Evolutionary conservation across 345 rosid species (phyloP), one percentile per base, ranked within the genome.

Genomic region (Camelina hispida): DNA sequence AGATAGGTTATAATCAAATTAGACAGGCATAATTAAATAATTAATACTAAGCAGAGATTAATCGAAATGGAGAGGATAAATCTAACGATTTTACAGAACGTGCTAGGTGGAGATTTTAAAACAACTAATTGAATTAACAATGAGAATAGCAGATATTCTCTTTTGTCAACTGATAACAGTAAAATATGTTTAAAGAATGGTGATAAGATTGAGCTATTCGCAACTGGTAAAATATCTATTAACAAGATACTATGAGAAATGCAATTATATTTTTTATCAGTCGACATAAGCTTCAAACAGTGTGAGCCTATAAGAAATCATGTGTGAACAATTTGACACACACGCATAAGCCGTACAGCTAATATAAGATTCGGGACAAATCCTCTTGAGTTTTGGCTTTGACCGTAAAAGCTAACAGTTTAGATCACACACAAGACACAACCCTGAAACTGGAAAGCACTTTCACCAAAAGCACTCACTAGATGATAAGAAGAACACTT

Each of bases 401-500:
- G 38, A 54, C 63, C 2, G 51, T 46, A 65, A 15, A 60, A 71
- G 61, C 60, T 30, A 50, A 71, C 60, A 61, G 59, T 61, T 60
- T 22, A 71, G 38, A 59, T 61, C 9, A 22, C 35, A 35, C 60
- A 62, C 51, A 22, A 37, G 13, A 35, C 60, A 62, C 20, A 40
- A 62, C 9, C 34, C 7, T 42, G 48, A 22, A 35, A 35, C 59
- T 16, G 12, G 42, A n/a, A 10, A 43, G 35, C 13, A 28, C 28
- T 23, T 71, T 61, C 25, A 48, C 1, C 62, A 20, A 37, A 40
- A 38, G 11, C 55, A 40, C n/a, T 25, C 54, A 25, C 60, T 46
- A 72, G 51, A 23, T 61, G 60, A 23, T 34, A 12, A 16, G 11
- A 12, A 16, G 11, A 44, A 9, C 64, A 56, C 32, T 67, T 53